A percentile compares a stretch with the other conserved stretches of the same genome.
Evolutionary conservation across 1,284 basidiomycete genomes (phyloP).

Genomic region (Trametes sp.): DNA sequence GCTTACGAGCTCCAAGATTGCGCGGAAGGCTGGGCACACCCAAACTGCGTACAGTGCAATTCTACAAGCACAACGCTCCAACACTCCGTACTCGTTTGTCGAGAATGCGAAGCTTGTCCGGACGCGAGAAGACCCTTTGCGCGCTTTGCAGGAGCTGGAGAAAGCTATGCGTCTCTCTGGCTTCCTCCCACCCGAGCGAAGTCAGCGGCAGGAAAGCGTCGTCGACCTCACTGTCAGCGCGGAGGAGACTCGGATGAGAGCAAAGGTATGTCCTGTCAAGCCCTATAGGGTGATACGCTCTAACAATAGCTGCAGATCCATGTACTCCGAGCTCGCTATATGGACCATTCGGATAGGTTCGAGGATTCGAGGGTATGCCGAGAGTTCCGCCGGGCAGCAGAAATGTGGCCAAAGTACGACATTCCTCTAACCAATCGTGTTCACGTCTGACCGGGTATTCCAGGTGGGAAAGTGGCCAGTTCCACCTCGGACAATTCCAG

Average conservation of each 20-base stretch:
- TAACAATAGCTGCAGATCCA: slow-evolving; percentile 70
- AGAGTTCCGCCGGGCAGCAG: slow-evolving; percentile 64
- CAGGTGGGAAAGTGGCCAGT: slow-evolving; percentile 89
- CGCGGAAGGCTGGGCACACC: slow-evolving; percentile 93
- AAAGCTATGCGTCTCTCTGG: slow-evolving; percentile 62
- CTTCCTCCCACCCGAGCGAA: slow-evolving; percentile 8
- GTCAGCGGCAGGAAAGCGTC: slow-evolving; percentile 3
- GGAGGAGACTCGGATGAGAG: slow-evolving; percentile 59
- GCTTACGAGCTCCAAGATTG: slow-evolving; percentile 94
- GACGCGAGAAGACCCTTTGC: slow-evolving; percentile 82
- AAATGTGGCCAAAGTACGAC: slow-evolving; percentile 63
- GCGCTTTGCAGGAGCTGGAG: slow-evolving; percentile 90
- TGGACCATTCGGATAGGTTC: slow-evolving; percentile 89
- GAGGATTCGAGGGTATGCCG: slow-evolving; percentile 72
- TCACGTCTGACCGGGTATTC: too few species aligned
- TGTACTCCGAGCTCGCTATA: slow-evolving; percentile 92
- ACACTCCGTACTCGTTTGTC: slow-evolving; percentile 85
- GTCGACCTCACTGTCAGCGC: slow-evolving; percentile 45
- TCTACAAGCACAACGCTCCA: slow-evolving; percentile 86
- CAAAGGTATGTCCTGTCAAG: slow-evolving; percentile 71
- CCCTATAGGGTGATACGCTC: too few species aligned
- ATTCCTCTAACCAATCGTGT: neutral
- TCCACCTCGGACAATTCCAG: slow-evolving; percentile 88
- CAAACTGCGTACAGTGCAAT: slow-evolving; percentile 98
- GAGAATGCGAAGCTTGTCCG: slow-evolving; percentile 92